Percentiles rank a stretch among this genome's conserved stretches.
Conservation (phyloP, 2,329 filamentous ascomycete genomes). For the Fusarium drepaniforme region DNA sequence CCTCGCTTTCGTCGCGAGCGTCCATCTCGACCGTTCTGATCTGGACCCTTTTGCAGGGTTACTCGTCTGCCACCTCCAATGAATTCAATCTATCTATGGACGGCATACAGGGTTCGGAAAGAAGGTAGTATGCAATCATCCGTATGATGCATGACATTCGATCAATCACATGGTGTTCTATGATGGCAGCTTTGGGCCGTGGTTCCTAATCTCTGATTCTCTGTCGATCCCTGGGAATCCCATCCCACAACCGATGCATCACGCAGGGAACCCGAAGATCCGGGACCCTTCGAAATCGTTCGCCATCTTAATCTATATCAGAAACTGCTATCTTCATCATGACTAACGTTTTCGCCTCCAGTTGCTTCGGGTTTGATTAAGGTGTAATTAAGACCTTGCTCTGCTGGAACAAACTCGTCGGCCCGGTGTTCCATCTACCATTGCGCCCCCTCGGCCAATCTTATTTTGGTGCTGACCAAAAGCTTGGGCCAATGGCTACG, state of each 20-base stretch:
- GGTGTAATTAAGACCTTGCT: not conserved
- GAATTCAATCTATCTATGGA: not conserved
- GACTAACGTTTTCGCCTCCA: not conserved
- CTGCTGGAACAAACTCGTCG: slow-evolving; percentile 18
- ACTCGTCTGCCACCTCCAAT: not conserved
- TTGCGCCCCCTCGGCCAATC: slow-evolving; percentile 18
- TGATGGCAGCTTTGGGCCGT: not conserved
- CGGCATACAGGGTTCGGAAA: slow-evolving; percentile 5
- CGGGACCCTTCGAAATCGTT: slow-evolving; percentile 1
- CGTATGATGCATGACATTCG: slow-evolving; percentile 12
- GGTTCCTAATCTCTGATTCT: slow-evolving; percentile 5
- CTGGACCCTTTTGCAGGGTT: not conserved
- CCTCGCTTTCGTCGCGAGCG: not conserved
- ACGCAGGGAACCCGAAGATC: not conserved
- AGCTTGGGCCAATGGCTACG: slow-evolving; percentile 1
- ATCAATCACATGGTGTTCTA: slow-evolving; percentile 9
- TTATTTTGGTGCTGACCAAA: slow-evolving; percentile 1
- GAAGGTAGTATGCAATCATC: slow-evolving; percentile 14
- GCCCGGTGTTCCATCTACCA: slow-evolving; percentile 23
- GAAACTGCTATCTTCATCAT: slow-evolving; percentile 2
- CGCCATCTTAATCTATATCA: not conserved
- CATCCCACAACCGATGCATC: slow-evolving; percentile 4
- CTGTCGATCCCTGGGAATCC: not conserved
- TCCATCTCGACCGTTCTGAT: not conserved
- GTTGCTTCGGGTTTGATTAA: not conserved